Conservation (phyloP, 805 yeast genomes). For the Pichia paraexigua region DNA sequence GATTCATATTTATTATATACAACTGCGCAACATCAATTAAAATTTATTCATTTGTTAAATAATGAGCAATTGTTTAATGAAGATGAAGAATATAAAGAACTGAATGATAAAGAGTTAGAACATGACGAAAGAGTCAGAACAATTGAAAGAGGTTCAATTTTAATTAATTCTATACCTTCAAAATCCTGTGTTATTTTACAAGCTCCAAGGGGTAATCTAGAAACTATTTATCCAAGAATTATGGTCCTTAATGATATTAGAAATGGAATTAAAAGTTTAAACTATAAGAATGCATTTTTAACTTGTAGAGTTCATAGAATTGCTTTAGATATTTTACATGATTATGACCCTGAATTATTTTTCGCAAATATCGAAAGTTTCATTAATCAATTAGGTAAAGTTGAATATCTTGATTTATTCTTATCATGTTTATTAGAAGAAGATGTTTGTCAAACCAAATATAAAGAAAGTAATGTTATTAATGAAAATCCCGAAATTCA, state of each 20-base stretch:
- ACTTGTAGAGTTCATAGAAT: conserved; percentile 88
- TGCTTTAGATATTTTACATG: conserved; percentile 83
- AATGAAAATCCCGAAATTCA: not conserved
- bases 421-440: conserved; percentile 80
- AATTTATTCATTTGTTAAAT: conserved; percentile 60
- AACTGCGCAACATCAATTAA: conserved; percentile 77
- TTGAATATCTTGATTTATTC: conserved; percentile 78
- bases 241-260: conserved; percentile 85
- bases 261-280: conserved; percentile 45
- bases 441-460: conserved; percentile 75
- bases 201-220: conserved; percentile 94
- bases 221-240: conserved; percentile 87
- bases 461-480: conserved; percentile 55
- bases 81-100: conserved; percentile 9
- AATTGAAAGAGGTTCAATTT: conserved; percentile 85
- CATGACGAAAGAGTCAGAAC: conserved; percentile 79
- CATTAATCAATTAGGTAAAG: conserved; percentile 58
- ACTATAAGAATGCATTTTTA: conserved; percentile 67
- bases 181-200: conserved; percentile 77
- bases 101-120: conserved; percentile 31
- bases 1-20: conserved; percentile 72
- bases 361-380: conserved; percentile 55
- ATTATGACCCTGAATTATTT: conserved; percentile 71
- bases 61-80: conserved; percentile 17
- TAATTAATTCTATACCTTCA: conserved; percentile 76